Evolutionary conservation across 2,329 filamentous ascomycete genomes (phyloP).

Genomic region (Fulvia fulva): DNA sequence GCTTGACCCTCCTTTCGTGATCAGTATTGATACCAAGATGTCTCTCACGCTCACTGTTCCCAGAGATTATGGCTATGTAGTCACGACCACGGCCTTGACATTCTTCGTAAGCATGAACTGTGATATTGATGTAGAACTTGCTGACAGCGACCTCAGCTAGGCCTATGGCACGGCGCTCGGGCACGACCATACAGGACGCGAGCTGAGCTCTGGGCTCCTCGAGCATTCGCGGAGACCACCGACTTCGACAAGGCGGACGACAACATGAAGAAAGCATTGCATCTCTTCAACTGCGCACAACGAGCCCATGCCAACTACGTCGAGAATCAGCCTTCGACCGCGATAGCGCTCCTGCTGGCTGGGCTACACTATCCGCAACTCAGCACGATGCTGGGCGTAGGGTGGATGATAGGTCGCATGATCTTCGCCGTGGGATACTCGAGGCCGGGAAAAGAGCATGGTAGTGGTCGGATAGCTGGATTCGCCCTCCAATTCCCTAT

Average conservation of each 20-base stretch:
- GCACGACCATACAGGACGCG: conserved; percentile 46
- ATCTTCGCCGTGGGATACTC: conserved; percentile 50
- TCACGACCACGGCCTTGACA: conserved; percentile 51
- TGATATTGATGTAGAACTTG: background rate
- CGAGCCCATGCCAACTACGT: conserved; percentile 54
- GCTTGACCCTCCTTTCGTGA: background rate
- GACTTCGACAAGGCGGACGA: conserved; percentile 46
- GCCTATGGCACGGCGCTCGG: conserved; percentile 49
- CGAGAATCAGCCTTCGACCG: conserved; percentile 53
- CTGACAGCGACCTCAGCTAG: conserved; percentile 33
- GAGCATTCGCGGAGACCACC: conserved; percentile 54
- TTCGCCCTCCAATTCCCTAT: conserved; percentile 18
- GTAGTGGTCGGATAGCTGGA: conserved; percentile 39
- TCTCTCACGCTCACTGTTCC: conserved; percentile 41
- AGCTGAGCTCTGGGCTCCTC: conserved; percentile 55
- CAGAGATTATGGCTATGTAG: conserved; percentile 52
- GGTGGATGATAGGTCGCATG: conserved; percentile 50
- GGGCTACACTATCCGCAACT: conserved; percentile 52
- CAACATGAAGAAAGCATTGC: conserved; percentile 40
- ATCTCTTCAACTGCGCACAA: conserved; percentile 51
- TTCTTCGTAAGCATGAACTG: conserved; percentile 40
- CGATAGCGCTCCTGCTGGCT: conserved; percentile 50
- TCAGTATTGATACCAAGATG: conserved; percentile 12
- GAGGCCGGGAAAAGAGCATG: conserved; percentile 35
- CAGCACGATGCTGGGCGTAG: conserved; percentile 43